A percentile compares a stretch with the other conserved stretches of the same genome.
These are phyloP conservation scores for Heliamphora pulchella DNA, from an alignment of 179 eudicot genomes.

Conservation along the genomic window DNA sequence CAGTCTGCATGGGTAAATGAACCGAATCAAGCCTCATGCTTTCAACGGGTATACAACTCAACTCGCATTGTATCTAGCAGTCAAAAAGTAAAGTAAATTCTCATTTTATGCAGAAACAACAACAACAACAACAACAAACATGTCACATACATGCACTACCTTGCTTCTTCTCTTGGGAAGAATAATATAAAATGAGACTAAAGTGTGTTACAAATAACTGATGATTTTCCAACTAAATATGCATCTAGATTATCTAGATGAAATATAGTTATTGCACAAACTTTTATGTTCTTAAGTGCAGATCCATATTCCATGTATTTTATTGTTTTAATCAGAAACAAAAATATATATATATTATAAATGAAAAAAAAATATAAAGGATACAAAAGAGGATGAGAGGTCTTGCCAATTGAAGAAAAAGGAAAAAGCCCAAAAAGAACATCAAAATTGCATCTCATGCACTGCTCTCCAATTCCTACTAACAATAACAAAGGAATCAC, in stretches of 20 bases:
- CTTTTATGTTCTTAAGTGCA: not conserved
- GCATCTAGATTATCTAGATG: not conserved
- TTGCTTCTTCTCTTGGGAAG: not conserved
- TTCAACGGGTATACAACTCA: not conserved
- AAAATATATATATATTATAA: too few relatives aligned
- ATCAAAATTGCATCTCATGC: too few relatives aligned
- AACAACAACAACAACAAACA: not conserved
- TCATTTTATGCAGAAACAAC: not conserved
- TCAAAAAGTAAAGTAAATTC: too few relatives aligned
- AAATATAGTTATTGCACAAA: not conserved
- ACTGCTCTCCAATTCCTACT: too few relatives aligned
- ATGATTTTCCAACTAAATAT: not conserved
- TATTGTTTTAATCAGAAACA: too few relatives aligned
- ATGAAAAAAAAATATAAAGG: too few relatives aligned
- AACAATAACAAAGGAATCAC: too few relatives aligned
- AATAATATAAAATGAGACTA: not conserved
- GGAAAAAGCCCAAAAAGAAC: too few relatives aligned
- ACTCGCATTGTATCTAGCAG: too few relatives aligned
- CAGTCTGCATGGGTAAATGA: not conserved
- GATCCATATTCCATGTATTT: not conserved
- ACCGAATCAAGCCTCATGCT: not conserved
- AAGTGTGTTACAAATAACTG: not conserved
- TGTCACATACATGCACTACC: not conserved
- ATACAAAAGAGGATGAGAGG: too few relatives aligned
- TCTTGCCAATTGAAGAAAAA: too few relatives aligned